These are phyloP conservation scores for Trichophyton rubrum DNA, from an alignment of 2,329 filamentous ascomycete species.

Conservation along the genomic window DNA sequence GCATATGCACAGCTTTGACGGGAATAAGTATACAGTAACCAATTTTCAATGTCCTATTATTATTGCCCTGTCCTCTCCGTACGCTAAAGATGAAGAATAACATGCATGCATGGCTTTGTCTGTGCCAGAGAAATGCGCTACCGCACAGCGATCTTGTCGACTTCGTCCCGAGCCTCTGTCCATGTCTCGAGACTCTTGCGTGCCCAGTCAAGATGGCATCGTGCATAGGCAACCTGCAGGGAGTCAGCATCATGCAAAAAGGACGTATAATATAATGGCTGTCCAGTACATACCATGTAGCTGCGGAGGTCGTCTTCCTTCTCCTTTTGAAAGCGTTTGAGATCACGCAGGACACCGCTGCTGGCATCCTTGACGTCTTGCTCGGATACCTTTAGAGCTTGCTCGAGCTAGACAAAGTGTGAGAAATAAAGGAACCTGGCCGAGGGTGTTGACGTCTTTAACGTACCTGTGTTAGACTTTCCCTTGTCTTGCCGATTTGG, in stretches of 20 bases:
- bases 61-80: no score
- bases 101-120: neutral
- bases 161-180: constrained; percentile 79
- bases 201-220: constrained; percentile 89
- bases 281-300: constrained; percentile 67
- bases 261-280: neutral
- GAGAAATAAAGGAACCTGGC: neutral
- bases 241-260: neutral
- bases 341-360: constrained; percentile 70
- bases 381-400: constrained; percentile 76
- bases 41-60: no score
- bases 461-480: constrained; percentile 56
- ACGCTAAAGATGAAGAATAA: neutral
- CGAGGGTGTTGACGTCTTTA: neutral
- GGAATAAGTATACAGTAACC: no score
- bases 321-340: constrained; percentile 85
- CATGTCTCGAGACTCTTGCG: constrained; percentile 82
- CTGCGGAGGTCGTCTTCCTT: constrained; percentile 88
- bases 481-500: constrained; percentile 87
- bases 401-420: constrained; percentile 54
- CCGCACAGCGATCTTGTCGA: constrained; percentile 61
- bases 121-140: constrained; percentile 8
- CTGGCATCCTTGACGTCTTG: constrained; percentile 91
- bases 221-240: constrained; percentile 71
- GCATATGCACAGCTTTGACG: no score